phyloP scores from a whole-genome alignment of 495 filamentous ascomycete species.

The Neurospora sp. region DNA sequence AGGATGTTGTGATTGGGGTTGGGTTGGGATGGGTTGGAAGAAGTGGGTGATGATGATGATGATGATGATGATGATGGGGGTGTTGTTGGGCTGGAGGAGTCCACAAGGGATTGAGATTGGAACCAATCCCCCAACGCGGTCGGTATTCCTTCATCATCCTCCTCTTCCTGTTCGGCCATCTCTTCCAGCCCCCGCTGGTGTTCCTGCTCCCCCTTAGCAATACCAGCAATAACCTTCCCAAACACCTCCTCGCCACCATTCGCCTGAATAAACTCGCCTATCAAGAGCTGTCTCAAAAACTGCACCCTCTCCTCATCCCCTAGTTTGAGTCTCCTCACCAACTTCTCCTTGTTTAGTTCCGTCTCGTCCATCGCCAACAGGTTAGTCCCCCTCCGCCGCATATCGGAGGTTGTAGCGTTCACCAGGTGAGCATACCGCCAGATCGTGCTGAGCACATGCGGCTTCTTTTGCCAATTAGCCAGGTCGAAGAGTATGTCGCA shows the following conservation, averaged over 20 bases:
- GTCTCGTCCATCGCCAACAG: neutral
- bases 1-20: neutral
- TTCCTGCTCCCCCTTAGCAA: neutral
- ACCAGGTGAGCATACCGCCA: slow-evolving; percentile 27
- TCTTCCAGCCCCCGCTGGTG: neutral
- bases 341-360: neutral
- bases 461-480: slow-evolving; percentile 18
- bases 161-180: neutral
- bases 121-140: neutral
- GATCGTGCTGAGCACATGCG: slow-evolving; percentile 26
- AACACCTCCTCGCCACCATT: neutral
- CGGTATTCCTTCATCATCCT: neutral
- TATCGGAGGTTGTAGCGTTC: slow-evolving; percentile 6
- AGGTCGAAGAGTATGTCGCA: slow-evolving; percentile 23
- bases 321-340: neutral
- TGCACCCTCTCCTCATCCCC: neutral
- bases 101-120: neutral
- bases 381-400: slow-evolving; percentile 6
- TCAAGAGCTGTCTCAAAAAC: neutral
- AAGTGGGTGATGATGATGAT: neutral
- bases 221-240: neutral
- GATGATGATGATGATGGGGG: neutral
- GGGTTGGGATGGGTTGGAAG: neutral
- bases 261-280: neutral
- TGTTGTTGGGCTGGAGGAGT: neutral